Percentiles rank a stretch among this genome's conserved stretches.
These are phyloP conservation scores for Flueggea neowawraea DNA, from an alignment of 441 rosid genomes.

Conservation along the genomic window DNA sequence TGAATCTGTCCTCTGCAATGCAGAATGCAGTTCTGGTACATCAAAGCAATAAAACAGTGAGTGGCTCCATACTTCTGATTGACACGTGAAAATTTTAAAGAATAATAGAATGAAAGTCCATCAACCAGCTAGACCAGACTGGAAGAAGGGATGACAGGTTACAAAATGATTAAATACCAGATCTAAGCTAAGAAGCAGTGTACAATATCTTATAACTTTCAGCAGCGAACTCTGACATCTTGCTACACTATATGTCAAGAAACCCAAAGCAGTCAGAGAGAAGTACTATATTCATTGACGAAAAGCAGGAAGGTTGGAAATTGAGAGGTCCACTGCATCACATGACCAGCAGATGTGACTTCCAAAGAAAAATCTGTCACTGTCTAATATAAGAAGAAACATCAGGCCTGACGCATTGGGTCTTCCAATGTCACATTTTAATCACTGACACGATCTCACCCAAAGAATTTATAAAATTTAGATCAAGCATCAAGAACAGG, in stretches of 20 bases:
- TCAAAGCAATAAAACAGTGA: constrained; percentile 15
- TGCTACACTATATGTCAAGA: constrained; percentile 2
- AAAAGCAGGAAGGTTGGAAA: constrained; percentile 12
- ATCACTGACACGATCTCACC: constrained; percentile 1
- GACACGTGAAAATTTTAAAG: constrained; percentile 6
- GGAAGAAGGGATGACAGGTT: not conserved
- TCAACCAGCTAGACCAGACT: constrained; percentile 8
- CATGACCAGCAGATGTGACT: constrained; percentile 6
- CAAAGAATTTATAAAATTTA: not conserved
- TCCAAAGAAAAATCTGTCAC: constrained; percentile 5
- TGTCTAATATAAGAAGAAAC: constrained; percentile 1
- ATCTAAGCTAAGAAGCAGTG: constrained; percentile 9
- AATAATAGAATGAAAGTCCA: not conserved
- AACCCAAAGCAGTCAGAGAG: constrained; percentile 14
- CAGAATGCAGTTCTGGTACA: constrained; percentile 26
- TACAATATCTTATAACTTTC: constrained; percentile 1
- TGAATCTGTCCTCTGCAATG: constrained; percentile 21
- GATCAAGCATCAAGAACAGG: no score
- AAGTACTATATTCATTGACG: not conserved
- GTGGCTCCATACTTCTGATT: constrained; percentile 20
- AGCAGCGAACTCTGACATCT: constrained; percentile 15
- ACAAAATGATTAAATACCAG: not conserved
- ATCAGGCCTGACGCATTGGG: not conserved
- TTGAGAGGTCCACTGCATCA: constrained; percentile 5
- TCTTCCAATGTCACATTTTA: not conserved